Evolutionary conservation across 2,329 filamentous ascomycete genomes (phyloP).

Genomic region (Hypoxylon sp.): DNA sequence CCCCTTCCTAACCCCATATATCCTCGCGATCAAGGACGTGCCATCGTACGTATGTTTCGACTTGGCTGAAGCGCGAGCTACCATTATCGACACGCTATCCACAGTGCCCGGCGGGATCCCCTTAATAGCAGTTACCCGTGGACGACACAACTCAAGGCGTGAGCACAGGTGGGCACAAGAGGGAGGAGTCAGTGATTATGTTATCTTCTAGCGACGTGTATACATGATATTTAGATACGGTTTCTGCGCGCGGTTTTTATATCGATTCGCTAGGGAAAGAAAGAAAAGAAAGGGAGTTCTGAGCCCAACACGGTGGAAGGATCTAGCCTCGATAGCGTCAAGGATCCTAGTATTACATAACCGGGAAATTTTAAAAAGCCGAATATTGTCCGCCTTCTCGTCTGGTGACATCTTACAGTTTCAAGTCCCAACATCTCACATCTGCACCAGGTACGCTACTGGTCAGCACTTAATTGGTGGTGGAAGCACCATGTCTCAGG

Average conservation of each 20-base stretch:
- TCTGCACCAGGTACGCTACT: neutral
- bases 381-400: neutral
- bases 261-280: too few species aligned
- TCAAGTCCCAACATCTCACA: neutral
- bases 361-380: conserved; percentile 2
- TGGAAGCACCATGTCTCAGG: conserved; percentile 20
- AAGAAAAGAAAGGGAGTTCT: too few species aligned
- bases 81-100: conserved; percentile 59
- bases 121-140: conserved; percentile 59
- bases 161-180: too few species aligned
- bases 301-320: too few species aligned
- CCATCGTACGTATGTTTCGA: conserved; percentile 30
- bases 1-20: conserved; percentile 59
- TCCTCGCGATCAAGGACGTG: conserved; percentile 56
- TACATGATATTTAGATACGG: too few species aligned
- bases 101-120: conserved; percentile 64
- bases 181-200: too few species aligned
- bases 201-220: too few species aligned
- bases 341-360: conserved; percentile 19
- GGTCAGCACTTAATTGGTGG: neutral
- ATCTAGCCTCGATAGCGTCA: neutral
- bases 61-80: conserved; percentile 41
- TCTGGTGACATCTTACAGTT: conserved; percentile 9
- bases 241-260: too few species aligned
- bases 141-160: conserved; percentile 59